Evolutionary conservation across 208 protist genomes (phyloP).

Genomic region (Vickermania spadyakhi): DNA sequence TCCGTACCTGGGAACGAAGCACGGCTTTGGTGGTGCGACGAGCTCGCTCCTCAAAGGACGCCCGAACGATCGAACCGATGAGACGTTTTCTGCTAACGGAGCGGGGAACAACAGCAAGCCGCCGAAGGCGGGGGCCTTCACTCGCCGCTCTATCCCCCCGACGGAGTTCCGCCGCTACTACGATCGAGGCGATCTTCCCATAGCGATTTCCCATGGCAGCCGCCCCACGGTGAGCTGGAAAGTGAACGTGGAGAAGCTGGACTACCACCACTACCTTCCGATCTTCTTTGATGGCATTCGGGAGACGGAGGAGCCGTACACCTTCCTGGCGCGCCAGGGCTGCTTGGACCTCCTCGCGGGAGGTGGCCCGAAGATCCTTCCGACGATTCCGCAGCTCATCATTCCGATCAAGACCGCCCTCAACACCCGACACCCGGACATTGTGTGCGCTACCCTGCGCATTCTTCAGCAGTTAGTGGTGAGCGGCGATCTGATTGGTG

Average conservation of each 20-base stretch:
- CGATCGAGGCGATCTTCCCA: conserved; percentile 97
- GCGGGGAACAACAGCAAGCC: conserved; percentile 60
- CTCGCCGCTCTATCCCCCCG: conserved; percentile 61
- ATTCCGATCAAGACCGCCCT: conserved; percentile 98
- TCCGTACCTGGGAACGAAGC: conserved; percentile 52
- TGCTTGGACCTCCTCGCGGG: conserved; percentile 93
- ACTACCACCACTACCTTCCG: conserved; percentile 99
- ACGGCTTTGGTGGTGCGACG: conserved; percentile 76
- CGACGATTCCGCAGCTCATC: conserved; percentile 98
- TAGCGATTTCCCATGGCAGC: conserved; percentile 91
- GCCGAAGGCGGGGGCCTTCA: conserved; percentile 85
- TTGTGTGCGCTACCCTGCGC: conserved; percentile 95
- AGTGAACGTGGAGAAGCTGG: conserved; percentile 96
- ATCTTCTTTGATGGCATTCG: conserved; percentile 99
- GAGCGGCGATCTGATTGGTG: conserved; percentile 93
- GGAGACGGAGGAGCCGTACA: conserved; percentile 97
- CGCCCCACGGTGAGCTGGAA: conserved; percentile 93
- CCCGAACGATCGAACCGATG: conserved; percentile 35
- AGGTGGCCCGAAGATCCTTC: conserved; percentile 94
- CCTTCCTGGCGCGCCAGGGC: conserved; percentile 96
- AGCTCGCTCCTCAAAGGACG: conserved; percentile 86
- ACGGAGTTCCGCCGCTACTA: conserved; percentile 98
- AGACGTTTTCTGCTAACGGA: conserved; percentile 73
- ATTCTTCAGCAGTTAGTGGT: conserved; percentile 97
- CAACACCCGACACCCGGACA: conserved; percentile 97